A percentile compares a stretch with the other conserved stretches of the same genome.
These are phyloP conservation scores for Brachypodium distachyon DNA, from an alignment of 202 grass and related monocot species.

Conservation along the genomic window DNA sequence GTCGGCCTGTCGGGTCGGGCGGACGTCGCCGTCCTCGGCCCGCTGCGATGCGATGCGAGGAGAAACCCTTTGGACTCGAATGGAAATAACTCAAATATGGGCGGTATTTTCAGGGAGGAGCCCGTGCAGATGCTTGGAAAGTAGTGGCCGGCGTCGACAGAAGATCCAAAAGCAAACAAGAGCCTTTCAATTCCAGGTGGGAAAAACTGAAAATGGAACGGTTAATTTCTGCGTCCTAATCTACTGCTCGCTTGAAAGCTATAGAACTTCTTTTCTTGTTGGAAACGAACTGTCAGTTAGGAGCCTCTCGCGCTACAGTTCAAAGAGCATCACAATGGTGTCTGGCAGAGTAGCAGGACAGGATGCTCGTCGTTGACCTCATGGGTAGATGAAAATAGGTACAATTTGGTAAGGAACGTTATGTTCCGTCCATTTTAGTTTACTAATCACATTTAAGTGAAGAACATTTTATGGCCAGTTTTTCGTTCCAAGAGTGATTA, in stretches of 20 bases:
- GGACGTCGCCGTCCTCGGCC: slow-evolving; percentile 5
- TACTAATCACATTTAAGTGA: too few relatives aligned
- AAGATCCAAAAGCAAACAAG: neutral
- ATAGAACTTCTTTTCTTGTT: neutral
- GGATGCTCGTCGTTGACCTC: neutral
- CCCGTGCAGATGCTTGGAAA: neutral
- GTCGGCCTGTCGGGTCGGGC: too few relatives aligned
- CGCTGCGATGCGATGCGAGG: neutral
- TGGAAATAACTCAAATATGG: too few relatives aligned
- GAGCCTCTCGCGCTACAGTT: neutral
- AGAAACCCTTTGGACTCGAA: neutral
- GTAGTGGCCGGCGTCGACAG: neutral
- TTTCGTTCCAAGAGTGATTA: too few relatives aligned
- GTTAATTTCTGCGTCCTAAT: too few relatives aligned
- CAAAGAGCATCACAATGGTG: neutral
- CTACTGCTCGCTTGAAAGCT: too few relatives aligned
- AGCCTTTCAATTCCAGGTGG: too few relatives aligned
- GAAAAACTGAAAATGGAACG: too few relatives aligned
- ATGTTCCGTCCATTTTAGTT: too few relatives aligned
- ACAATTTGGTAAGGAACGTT: neutral
- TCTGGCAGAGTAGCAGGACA: neutral
- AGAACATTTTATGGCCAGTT: too few relatives aligned
- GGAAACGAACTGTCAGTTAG: neutral
- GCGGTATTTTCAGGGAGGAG: neutral
- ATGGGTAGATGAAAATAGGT: neutral